These are phyloP conservation scores for Mikania micrantha DNA, from an alignment of 129 eudicot species.

Conservation along the genomic window DNA sequence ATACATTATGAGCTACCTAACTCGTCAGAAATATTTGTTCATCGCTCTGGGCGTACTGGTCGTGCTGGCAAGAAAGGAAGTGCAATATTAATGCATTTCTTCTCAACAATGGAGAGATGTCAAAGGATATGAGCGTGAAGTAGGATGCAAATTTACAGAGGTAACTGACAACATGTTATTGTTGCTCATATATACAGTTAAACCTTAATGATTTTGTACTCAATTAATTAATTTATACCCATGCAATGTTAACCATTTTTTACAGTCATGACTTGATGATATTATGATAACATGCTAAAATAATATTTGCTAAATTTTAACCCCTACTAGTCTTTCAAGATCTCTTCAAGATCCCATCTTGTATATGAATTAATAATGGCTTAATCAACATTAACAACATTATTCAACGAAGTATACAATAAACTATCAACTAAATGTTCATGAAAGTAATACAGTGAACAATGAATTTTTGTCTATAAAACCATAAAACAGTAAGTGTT, in stretches of 20 bases:
- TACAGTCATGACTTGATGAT: background rate
- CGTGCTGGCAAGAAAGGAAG: conserved; percentile 97
- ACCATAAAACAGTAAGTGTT: background rate
- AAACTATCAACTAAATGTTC: background rate
- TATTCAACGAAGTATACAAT: background rate
- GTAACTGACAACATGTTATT: conserved; percentile 19
- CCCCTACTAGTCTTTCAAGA: background rate
- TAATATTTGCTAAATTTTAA: background rate
- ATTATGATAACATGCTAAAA: background rate
- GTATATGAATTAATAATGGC: background rate
- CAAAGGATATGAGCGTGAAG: conserved; percentile 56
- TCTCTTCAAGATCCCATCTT: background rate
- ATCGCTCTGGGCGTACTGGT: conserved; percentile 90
- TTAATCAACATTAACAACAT: background rate
- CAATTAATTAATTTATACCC: background rate
- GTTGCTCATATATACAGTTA: background rate
- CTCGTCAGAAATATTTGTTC: conserved; percentile 80
- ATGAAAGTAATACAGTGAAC: background rate
- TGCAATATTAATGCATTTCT: conserved; percentile 71
- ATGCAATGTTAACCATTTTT: background rate
- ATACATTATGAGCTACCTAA: conserved; percentile 85
- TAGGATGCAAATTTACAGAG: conserved; percentile 74
- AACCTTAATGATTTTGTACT: background rate
- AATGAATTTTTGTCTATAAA: background rate
- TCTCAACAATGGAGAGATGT: conserved; percentile 55